These are phyloP conservation scores for Nakazawaea laoshanensis DNA, from an alignment of 805 yeast species.

Conservation along the genomic window DNA sequence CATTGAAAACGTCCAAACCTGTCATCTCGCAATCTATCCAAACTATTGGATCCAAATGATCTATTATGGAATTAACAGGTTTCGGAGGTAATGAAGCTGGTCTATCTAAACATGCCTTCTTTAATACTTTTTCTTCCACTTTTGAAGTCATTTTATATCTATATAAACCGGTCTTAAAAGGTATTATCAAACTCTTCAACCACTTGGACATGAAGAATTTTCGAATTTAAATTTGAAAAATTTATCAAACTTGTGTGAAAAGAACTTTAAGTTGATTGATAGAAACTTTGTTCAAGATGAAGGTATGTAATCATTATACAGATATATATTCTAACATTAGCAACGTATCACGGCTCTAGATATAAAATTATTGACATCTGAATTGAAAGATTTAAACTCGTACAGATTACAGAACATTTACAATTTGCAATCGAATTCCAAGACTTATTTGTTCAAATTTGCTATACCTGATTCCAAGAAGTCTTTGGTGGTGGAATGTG, in stretches of 20 bases:
- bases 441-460: conserved; percentile 75
- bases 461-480: conserved; percentile 77
- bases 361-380: conserved; percentile 60
- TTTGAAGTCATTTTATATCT: too few species aligned
- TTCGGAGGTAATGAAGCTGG: conserved; percentile 2
- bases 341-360: conserved; percentile 87
- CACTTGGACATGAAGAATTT: too few species aligned
- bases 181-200: too few species aligned
- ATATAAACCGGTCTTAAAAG: too few species aligned
- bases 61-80: conserved; percentile 7
- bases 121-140: not conserved
- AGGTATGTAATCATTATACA: conserved; percentile 2
- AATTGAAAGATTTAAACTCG: conserved; percentile 52
- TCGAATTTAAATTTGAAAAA: too few species aligned
- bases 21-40: conserved; percentile 99
- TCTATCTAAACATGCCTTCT: not conserved
- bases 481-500: conserved; percentile 74
- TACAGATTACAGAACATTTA: conserved; percentile 80
- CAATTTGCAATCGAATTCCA: conserved; percentile 60
- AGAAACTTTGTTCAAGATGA: conserved; percentile 1
- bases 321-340: conserved; percentile 22
- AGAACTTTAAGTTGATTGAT: too few species aligned
- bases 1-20: conserved; percentile 75
- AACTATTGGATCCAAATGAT: conserved; percentile 38
- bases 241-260: too few species aligned